Conservation (phyloP, 2,329 filamentous ascomycete genomes). For the Beauveria australis region DNA sequence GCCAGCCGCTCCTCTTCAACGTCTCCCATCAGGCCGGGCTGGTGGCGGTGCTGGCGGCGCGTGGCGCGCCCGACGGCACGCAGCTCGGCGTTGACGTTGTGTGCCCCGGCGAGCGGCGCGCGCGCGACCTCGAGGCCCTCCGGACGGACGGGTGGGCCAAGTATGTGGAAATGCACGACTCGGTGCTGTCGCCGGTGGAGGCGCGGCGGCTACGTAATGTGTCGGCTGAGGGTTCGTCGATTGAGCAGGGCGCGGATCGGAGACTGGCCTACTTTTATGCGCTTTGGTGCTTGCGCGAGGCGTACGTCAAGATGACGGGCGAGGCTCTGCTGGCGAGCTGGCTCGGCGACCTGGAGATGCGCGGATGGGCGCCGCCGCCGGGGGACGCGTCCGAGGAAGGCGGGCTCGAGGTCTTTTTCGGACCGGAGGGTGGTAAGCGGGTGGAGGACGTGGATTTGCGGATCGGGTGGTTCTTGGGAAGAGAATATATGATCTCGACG, state of each 20-base stretch:
- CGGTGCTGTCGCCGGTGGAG: conserved; percentile 60
- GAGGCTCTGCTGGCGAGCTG: conserved; percentile 68
- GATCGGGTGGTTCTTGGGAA: conserved; percentile 33
- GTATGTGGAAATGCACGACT: conserved; percentile 65
- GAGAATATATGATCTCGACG: conserved; percentile 47
- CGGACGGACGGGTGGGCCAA: conserved; percentile 49
- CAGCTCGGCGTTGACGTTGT: conserved; percentile 70
- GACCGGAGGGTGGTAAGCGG: conserved; percentile 13
- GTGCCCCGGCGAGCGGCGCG: conserved; percentile 60
- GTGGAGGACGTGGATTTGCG: conserved; percentile 28
- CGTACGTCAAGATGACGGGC: conserved; percentile 76
- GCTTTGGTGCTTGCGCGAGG: conserved; percentile 71
- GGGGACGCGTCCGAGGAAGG: conserved; percentile 17
- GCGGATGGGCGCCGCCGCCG: conserved; percentile 52
- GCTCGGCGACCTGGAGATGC: conserved; percentile 63
- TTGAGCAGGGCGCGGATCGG: conserved; percentile 30
- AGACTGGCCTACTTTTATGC: conserved; percentile 62
- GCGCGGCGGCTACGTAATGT: conserved; percentile 49
- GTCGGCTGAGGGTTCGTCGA: conserved; percentile 19
- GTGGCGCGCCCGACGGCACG: conserved; percentile 21
- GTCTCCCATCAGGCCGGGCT: conserved; percentile 71
- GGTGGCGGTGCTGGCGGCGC: conserved; percentile 55
- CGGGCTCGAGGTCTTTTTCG: conserved; percentile 24
- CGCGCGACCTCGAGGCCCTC: conserved; percentile 52
- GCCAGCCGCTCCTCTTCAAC: conserved; percentile 58